Conservation (phyloP, 305 asterid genomes). For the Fraxinus velutina region DNA sequence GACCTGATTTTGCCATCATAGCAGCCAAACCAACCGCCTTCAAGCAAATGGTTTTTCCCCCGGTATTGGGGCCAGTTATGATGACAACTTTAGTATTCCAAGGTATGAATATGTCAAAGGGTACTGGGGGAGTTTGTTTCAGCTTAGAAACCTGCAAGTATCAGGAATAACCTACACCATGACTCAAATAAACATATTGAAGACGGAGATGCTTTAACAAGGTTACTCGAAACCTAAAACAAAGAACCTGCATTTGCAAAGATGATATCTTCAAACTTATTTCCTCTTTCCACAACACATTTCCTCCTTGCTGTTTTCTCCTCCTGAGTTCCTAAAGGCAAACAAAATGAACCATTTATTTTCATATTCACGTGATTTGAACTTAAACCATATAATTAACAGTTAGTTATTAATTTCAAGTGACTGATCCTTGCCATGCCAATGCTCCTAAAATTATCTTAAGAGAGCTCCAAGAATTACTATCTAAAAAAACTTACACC, state of each 20-base stretch:
- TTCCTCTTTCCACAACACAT: conserved; percentile 44
- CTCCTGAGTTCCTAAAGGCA: conserved; percentile 78
- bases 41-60: conserved; percentile 96
- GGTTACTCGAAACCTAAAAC: background rate
- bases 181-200: background rate
- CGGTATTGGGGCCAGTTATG: conserved; percentile 96
- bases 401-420: background rate
- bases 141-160: conserved; percentile 63
- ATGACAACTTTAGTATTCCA: conserved; percentile 65
- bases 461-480: conserved; percentile 3
- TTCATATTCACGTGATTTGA: background rate
- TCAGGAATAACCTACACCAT: conserved; percentile 15
- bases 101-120: conserved; percentile 66
- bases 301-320: conserved; percentile 63
- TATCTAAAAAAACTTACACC: background rate
- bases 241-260: conserved; percentile 65
- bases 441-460: conserved; percentile 8
- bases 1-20: conserved; percentile 99
- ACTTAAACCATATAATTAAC: conserved; percentile 1
- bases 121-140: conserved; percentile 77
- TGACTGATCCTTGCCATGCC: background rate
- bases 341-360: background rate
- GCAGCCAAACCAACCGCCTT: conserved; percentile 96
- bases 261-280: conserved; percentile 40
- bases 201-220: conserved; percentile 14